These are phyloP conservation scores for Erysimum cheiranthoides DNA, from an alignment of 345 rosid species.

Conservation along the genomic window DNA sequence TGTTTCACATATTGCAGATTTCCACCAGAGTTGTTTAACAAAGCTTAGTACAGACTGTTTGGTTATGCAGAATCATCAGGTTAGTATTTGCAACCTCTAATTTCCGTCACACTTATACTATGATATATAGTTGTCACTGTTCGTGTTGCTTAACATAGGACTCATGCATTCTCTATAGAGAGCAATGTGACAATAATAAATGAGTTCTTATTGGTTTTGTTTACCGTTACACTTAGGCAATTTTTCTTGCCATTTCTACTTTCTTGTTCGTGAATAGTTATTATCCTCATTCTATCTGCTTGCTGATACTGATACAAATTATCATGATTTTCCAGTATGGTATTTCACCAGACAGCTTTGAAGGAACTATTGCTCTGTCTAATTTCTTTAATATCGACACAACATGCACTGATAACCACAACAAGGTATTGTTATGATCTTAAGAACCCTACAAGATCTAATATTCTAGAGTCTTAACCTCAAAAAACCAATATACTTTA, in stretches of 20 bases:
- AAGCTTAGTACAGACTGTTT: conserved; percentile 76
- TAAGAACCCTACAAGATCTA: conserved; percentile 1
- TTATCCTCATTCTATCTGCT: too few relatives aligned
- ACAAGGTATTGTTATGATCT: conserved; percentile 54
- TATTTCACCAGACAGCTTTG: conserved; percentile 66
- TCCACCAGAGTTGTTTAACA: conserved; percentile 67
- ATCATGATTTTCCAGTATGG: conserved; percentile 61
- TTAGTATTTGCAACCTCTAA: conserved; percentile 32
- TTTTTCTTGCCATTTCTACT: background rate
- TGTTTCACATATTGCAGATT: conserved; percentile 54
- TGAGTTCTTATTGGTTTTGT: background rate
- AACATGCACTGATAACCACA: conserved; percentile 66
- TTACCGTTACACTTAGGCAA: background rate
- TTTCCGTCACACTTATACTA: background rate
- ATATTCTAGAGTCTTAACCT: background rate
- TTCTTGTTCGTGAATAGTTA: conserved; percentile 1
- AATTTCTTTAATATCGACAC: conserved; percentile 79
- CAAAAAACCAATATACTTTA: background rate
- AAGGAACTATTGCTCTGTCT: conserved; percentile 53
- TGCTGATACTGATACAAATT: conserved; percentile 17
- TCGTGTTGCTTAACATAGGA: background rate
- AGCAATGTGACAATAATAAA: too few relatives aligned
- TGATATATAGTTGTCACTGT: conserved; percentile 9
- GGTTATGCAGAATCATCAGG: conserved; percentile 92
- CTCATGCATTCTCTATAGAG: background rate